Base-by-base conservation (phyloP, 352 stramenopile genomes). In the Pythium chondricola region DNA sequence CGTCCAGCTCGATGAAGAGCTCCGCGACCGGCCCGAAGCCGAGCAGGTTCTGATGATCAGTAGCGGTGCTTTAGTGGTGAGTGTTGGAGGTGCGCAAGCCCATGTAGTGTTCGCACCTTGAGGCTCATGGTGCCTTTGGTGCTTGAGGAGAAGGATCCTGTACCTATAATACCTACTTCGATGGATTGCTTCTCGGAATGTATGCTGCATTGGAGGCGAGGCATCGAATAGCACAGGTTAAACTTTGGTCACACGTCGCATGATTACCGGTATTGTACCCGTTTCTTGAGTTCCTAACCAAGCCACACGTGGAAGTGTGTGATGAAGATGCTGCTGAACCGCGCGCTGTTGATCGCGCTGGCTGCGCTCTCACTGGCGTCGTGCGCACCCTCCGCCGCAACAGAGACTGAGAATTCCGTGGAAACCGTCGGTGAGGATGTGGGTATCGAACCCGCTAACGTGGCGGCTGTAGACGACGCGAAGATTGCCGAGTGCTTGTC, bases 11-110 rank as follows among this genome's bases (percentile, higher is more conserved):
- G 20, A 85, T 56, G n/a, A 31, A 40, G 5, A 85, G 53, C 46
- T 69, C 61, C 3, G 62, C 69, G 11, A 69, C 60, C 14, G 74
- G 52, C 1, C 74, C 71, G 39, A 85, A 83, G 48, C 58, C 65
- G 16, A 85, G 76, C 11, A 85, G 57, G 46, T 70, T 83, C 73
- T 85, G 29, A 33, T 13, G 29, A 33, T 8, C 13, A 13, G 13
- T 33, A 33, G 29, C 29, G 29, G 29, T 33, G 29, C 13, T 8
- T 33, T 13, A 33, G 13, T 33, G 13, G 29, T 33, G 29, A 33
- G 29, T n/a, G n/a, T n/a, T n/a, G n/a, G n/a, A n/a, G n/a, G n/a
- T 13, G 29, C 29, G 29, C 18, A 44, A 16, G 38, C n/a, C 10
- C 18, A 20, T 13, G 17, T 10, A 20, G 8, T n/a, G n/a, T 18